A percentile compares a stretch with the other conserved stretches of the same genome.
Evolutionary conservation across 805 yeast genomes (phyloP).

Genomic region (Wickerhamiella sorbophila): DNA sequence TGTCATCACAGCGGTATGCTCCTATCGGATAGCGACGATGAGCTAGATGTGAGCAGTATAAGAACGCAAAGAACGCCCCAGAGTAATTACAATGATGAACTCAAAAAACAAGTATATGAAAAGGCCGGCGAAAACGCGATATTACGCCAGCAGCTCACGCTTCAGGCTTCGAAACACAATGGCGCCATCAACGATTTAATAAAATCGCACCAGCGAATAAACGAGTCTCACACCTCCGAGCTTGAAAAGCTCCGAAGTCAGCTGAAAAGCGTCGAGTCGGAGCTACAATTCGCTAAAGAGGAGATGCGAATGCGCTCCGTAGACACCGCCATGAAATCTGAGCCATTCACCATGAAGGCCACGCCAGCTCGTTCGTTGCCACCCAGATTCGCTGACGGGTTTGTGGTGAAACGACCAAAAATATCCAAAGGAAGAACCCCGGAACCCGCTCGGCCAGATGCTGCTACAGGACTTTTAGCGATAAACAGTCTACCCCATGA

Average conservation of each 20-base stretch:
- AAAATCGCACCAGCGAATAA: conserved; percentile 13
- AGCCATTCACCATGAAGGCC: conserved; percentile 7
- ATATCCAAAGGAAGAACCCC: background rate
- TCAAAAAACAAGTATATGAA: conserved; percentile 12
- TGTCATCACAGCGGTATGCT: no score
- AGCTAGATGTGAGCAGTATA: background rate
- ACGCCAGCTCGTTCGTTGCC: background rate
- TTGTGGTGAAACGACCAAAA: conserved; percentile 14
- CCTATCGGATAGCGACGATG: background rate
- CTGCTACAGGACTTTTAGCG: background rate
- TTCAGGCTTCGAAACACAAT: conserved; percentile 19
- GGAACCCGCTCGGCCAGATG: no score
- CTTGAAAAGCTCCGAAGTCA: conserved; percentile 29
- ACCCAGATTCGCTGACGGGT: conserved; percentile 21
- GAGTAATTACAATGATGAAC: conserved; percentile 5
- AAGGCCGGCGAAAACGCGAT: conserved; percentile 72
- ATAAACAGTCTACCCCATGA: background rate
- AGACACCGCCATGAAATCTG: conserved; percentile 9
- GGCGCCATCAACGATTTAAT: conserved; percentile 20
- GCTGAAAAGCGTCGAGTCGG: conserved; percentile 36
- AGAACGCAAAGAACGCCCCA: background rate
- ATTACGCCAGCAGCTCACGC: conserved; percentile 47
- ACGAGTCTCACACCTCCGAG: conserved; percentile 24
- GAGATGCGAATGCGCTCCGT: conserved; percentile 8
- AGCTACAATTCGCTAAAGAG: conserved; percentile 36